phyloP scores from a whole-genome alignment of 257 asterid species.

The Solanum raphanifolium region DNA sequence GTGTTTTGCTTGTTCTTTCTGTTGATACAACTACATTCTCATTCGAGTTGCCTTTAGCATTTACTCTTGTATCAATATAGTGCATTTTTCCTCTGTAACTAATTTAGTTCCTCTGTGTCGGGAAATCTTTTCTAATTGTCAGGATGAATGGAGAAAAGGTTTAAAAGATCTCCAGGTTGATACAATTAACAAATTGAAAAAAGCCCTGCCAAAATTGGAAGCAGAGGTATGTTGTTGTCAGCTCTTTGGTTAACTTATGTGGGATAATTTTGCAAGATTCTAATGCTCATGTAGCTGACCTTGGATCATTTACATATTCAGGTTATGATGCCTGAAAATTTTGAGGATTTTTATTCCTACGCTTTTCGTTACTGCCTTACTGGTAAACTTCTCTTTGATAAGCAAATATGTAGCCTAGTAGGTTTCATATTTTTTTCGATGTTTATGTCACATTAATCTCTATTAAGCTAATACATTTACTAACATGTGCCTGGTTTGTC shows the following conservation, averaged over 20 bases:
- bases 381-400: constrained; percentile 27
- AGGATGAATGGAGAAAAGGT: constrained; percentile 88
- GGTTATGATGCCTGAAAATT: constrained; percentile 56
- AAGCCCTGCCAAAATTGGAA: constrained; percentile 51
- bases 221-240: constrained; percentile 37
- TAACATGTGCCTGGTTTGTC: not conserved
- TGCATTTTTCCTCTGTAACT: not conserved
- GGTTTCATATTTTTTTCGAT: not conserved
- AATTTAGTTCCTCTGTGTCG: not conserved
- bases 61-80: not conserved
- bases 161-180: constrained; percentile 55
- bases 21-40: not conserved
- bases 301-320: constrained; percentile 19
- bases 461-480: not conserved
- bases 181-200: constrained; percentile 42
- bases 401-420: not conserved
- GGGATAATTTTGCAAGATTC: not conserved
- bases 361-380: constrained; percentile 72
- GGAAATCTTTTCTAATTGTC: not conserved
- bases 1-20: not conserved
- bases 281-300: not conserved
- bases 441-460: not conserved
- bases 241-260: not conserved
- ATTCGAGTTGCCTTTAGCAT: not conserved
- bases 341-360: constrained; percentile 52